phyloP scores from a whole-genome alignment of 345 rosid species.

The Fremontodendron californicum region DNA sequence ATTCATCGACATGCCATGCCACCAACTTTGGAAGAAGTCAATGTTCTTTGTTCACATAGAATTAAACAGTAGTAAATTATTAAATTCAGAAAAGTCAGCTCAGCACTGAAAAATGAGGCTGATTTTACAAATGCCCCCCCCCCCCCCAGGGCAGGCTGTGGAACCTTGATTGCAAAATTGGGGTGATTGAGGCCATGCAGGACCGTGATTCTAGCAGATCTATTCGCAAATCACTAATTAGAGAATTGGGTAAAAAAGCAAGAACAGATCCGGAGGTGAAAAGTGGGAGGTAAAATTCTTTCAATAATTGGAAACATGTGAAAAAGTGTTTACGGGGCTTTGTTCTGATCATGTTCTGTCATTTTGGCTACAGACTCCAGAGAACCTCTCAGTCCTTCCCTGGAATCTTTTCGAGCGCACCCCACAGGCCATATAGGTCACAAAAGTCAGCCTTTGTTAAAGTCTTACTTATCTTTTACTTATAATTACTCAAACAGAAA shows the following conservation, averaged over 20 bases:
- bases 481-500: neutral
- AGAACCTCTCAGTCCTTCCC: neutral
- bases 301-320: constrained; percentile 30
- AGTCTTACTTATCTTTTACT: constrained; percentile 15
- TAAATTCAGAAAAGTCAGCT: neutral
- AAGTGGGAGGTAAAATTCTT: constrained; percentile 1
- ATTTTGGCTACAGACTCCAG: neutral
- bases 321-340: constrained; percentile 20
- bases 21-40: constrained; percentile 11
- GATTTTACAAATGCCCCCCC: neutral
- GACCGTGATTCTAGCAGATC: constrained; percentile 15
- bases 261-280: constrained; percentile 20
- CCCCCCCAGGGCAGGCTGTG: neutral
- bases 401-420: constrained; percentile 32
- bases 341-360: constrained; percentile 3
- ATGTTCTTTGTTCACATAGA: constrained; percentile 4
- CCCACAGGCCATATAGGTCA: constrained; percentile 6
- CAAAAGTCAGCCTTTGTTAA: constrained; percentile 20
- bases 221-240: constrained; percentile 4
- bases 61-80: neutral
- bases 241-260: neutral
- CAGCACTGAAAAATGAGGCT: neutral
- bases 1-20: neutral
- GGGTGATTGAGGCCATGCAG: neutral
- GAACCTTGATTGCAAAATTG: neutral